Evolutionary conservation across 192 early-diverging fungal genomes (phyloP).

Genomic region (Entomortierella chlamydospora): DNA sequence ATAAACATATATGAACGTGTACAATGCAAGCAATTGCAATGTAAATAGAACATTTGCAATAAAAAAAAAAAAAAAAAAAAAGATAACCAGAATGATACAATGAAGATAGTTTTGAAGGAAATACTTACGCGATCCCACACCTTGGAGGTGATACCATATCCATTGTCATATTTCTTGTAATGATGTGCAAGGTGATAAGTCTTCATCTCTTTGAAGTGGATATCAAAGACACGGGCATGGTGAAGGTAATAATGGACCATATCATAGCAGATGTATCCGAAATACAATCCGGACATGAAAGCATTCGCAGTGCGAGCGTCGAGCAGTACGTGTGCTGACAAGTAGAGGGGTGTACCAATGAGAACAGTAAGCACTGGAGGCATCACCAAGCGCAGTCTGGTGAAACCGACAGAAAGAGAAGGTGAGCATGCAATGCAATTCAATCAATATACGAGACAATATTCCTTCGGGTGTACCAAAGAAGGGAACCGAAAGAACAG

Average conservation of each 20-base stretch:
- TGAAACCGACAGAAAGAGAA: no score
- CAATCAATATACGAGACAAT: no score
- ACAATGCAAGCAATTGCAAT: not conserved
- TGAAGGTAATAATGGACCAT: constrained; percentile 94
- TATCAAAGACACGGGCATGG: constrained; percentile 79
- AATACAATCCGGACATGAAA: constrained; percentile 76
- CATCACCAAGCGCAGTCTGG: constrained; percentile 90
- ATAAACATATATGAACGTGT: not conserved
- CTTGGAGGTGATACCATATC: constrained; percentile 92
- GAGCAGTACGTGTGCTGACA: constrained; percentile 65
- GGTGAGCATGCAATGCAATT: no score
- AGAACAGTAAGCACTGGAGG: constrained; percentile 85
- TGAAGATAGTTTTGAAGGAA: not conserved
- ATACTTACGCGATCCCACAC: constrained; percentile 82
- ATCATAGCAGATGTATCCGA: constrained; percentile 91
- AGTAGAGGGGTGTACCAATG: constrained; percentile 71
- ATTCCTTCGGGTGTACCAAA: not conserved
- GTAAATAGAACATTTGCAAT: not conserved
- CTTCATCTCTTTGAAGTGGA: constrained; percentile 88
- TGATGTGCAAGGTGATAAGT: constrained; percentile 94
- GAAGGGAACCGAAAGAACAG: not conserved
- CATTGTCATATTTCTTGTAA: constrained; percentile 86
- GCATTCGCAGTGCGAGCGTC: constrained; percentile 70
- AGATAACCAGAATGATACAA: no score
- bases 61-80: not conserved